Percentiles rank a stretch among this genome's conserved stretches.
Conservation (phyloP, 768 basidiomycete species). For the Thelephora aurantiotincta region DNA sequence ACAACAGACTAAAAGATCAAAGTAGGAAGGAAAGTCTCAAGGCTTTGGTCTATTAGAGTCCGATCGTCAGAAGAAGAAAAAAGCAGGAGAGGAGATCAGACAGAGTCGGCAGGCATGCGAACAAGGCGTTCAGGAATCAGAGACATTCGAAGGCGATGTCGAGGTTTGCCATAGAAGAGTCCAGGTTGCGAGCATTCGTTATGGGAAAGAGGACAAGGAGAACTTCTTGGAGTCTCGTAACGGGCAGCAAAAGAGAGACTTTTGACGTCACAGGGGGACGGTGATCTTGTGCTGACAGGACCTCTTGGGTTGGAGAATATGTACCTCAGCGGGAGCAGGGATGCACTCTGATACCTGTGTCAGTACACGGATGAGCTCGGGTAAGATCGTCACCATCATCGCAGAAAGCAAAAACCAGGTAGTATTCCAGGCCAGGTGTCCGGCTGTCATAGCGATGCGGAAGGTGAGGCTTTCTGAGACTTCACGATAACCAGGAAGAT, state of each 20-base stretch:
- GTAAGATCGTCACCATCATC: background rate
- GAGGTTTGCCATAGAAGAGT: background rate
- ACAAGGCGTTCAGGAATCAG: conserved; percentile 36
- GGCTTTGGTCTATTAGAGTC: too few species aligned
- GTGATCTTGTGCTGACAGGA: background rate
- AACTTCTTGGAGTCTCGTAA: background rate
- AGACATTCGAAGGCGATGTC: conserved; percentile 20
- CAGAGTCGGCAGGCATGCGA: conserved; percentile 9
- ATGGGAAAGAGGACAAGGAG: background rate
- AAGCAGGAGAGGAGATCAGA: background rate
- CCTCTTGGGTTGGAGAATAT: background rate
- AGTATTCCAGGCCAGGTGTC: background rate
- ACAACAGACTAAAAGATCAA: too few species aligned
- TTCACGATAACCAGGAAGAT: background rate
- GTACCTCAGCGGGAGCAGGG: background rate
- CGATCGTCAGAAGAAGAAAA: background rate
- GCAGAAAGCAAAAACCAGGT: background rate
- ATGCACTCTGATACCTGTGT: background rate
- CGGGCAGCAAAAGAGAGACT: too few species aligned
- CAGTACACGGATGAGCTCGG: background rate
- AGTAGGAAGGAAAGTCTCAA: too few species aligned
- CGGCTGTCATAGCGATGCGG: background rate
- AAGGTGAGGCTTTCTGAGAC: background rate
- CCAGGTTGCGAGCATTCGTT: background rate
- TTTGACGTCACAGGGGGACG: too few species aligned